Conservation (phyloP, 148 eudicot species). For the Silene latifolia region DNA sequence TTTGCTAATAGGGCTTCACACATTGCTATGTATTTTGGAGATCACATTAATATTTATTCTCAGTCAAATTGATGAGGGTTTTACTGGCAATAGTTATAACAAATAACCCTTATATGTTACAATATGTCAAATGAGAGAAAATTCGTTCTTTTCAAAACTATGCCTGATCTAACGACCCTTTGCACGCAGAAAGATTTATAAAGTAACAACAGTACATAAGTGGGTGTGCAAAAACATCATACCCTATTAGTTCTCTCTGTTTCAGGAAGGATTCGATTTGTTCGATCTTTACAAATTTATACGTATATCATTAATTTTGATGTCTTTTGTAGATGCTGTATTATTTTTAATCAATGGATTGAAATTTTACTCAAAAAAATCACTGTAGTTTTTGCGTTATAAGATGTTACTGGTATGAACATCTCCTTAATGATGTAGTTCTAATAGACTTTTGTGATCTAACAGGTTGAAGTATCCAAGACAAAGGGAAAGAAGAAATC, state of each 20-base stretch:
- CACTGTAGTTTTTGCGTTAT: neutral
- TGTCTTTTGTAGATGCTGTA: neutral
- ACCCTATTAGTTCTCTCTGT: no score
- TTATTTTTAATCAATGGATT: neutral
- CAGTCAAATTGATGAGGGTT: neutral
- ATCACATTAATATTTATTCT: neutral
- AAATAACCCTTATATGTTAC: no score
- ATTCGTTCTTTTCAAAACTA: neutral
- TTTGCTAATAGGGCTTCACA: neutral
- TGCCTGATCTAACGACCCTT: no score
- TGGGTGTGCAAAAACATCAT: no score
- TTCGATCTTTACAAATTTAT: neutral
- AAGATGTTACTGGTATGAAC: neutral
- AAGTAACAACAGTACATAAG: no score
- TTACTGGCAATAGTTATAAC: no score
- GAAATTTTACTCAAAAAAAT: neutral
- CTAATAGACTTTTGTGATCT: slow-evolving; percentile 13
- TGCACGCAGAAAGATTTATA: no score
- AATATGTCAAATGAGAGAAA: neutral
- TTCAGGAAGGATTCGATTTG: neutral
- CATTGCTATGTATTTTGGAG: neutral
- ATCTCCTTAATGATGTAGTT: slow-evolving; percentile 1
- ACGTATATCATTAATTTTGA: neutral
- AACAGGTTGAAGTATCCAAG: slow-evolving; percentile 59
- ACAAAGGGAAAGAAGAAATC: slow-evolving; percentile 54